Conservation (phyloP, 805 yeast species). For the Komagataella pseudopastoris region DNA sequence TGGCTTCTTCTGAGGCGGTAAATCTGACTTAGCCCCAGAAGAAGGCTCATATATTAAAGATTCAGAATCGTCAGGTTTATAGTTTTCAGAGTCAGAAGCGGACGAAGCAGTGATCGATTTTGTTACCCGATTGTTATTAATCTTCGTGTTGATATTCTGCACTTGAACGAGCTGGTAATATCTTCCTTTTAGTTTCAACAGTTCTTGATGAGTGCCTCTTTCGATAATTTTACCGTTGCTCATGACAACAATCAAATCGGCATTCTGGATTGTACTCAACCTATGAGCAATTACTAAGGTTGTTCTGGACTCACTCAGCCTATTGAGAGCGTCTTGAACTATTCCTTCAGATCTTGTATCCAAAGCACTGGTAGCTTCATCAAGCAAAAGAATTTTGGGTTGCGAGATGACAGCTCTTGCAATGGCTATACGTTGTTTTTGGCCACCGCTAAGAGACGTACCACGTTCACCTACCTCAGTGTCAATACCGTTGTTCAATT, state of each 20-base stretch:
- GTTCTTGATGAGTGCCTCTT: slow-evolving; percentile 24
- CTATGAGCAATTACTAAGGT: slow-evolving; percentile 47
- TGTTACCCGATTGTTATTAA: slow-evolving; percentile 2
- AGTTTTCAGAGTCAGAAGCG: slow-evolving; percentile 11
- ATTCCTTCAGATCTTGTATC: slow-evolving; percentile 40
- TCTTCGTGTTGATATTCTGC: slow-evolving; percentile 9
- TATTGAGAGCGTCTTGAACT: slow-evolving; percentile 24
- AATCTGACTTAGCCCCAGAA: not conserved
- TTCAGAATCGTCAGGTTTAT: slow-evolving; percentile 15
- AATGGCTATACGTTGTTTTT: slow-evolving; percentile 71
- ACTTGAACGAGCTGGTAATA: slow-evolving; percentile 21
- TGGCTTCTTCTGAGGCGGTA: not conserved
- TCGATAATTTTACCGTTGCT: slow-evolving; percentile 35
- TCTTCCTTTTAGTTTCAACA: slow-evolving; percentile 14
- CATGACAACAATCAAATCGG: slow-evolving; percentile 41
- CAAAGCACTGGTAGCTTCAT: slow-evolving; percentile 83
- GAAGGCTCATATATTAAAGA: not conserved
- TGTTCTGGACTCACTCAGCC: slow-evolving; percentile 22
- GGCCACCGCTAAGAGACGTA: slow-evolving; percentile 67
- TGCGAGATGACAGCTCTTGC: slow-evolving; percentile 66
- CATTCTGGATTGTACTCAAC: slow-evolving; percentile 40
- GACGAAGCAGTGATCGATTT: slow-evolving; percentile 10
- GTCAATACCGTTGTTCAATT: slow-evolving; percentile 44
- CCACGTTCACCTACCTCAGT: slow-evolving; percentile 41
- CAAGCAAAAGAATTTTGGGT: slow-evolving; percentile 59